Evolutionary conservation across 805 yeast species (phyloP).

Genomic region (Candida multigemmis): DNA sequence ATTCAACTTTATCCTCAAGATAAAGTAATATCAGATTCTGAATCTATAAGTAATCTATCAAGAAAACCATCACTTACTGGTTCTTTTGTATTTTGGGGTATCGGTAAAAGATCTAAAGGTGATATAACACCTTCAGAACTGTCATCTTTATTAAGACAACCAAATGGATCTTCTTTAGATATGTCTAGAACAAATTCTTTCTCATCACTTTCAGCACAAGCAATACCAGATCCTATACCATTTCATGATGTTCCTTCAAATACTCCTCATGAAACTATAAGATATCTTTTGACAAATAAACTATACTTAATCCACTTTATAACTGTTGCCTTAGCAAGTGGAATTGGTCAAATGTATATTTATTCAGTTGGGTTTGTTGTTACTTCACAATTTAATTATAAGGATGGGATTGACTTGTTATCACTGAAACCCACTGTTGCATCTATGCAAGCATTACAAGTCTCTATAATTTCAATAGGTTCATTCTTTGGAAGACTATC

Average conservation of each 20-base stretch:
- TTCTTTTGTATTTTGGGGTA: conserved; percentile 32
- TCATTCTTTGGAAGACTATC: conserved; percentile 58
- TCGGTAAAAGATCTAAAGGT: conserved; percentile 23
- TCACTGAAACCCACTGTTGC: conserved; percentile 11
- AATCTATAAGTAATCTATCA: background rate
- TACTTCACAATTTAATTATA: conserved; percentile 25
- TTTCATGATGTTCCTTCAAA: conserved; percentile 1
- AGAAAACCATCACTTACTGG: conserved; percentile 14
- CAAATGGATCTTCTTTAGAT: background rate
- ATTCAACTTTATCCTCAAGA: conserved; percentile 30
- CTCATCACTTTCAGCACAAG: background rate
- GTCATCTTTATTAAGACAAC: no score
- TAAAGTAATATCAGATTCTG: conserved; percentile 1
- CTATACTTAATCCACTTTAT: conserved; percentile 43
- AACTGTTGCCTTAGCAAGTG: conserved; percentile 48
- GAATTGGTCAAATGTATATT: conserved; percentile 65
- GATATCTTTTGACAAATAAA: conserved; percentile 11
- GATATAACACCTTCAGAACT: conserved; percentile 9
- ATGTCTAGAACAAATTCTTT: background rate
- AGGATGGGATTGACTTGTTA: conserved; percentile 12
- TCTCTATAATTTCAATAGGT: conserved; percentile 53
- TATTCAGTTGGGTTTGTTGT: conserved; percentile 71
- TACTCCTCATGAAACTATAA: conserved; percentile 10
- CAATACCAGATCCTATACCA: no score
- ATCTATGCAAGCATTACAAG: conserved; percentile 61